phyloP scores from a whole-genome alignment of 2,329 filamentous ascomycete genomes.

The Calonectria leucothoes region DNA sequence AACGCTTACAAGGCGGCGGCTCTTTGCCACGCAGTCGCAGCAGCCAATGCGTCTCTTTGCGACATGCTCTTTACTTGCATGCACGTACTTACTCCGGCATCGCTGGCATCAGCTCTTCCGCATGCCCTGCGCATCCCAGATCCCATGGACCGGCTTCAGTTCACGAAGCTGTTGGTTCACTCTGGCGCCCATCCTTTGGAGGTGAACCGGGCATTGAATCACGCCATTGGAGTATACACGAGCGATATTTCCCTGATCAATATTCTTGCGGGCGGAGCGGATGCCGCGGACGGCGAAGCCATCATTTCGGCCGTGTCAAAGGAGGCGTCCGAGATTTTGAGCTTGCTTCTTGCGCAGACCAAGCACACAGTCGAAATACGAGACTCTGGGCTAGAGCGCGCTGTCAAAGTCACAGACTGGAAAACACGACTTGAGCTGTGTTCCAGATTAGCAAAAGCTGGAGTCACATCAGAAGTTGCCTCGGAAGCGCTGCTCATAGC shows the following conservation, averaged over 20 bases:
- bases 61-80: conserved; percentile 59
- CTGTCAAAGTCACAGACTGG: conserved; percentile 55
- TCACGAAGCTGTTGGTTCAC: conserved; percentile 62
- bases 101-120: conserved; percentile 63
- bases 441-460: conserved; percentile 56
- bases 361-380: conserved; percentile 52
- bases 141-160: conserved; percentile 61
- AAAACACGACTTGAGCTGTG: conserved; percentile 57
- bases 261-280: conserved; percentile 58
- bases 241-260: conserved; percentile 62
- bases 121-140: conserved; percentile 64
- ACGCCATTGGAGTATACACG: conserved; percentile 60
- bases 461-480: conserved; percentile 57
- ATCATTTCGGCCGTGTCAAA: conserved; percentile 58
- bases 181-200: conserved; percentile 61
- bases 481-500: conserved; percentile 64
- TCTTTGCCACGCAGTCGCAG: conserved; percentile 62
- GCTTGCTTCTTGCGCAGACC: conserved; percentile 54
- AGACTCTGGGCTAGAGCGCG: conserved; percentile 56
- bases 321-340: conserved; percentile 58
- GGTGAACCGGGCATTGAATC: conserved; percentile 62
- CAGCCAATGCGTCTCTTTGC: conserved; percentile 56
- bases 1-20: conserved; percentile 64
- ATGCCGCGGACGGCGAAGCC: conserved; percentile 63
- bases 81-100: conserved; percentile 51